Evolutionary conservation across 2,329 filamentous ascomycete species (phyloP), one percentile per base, ranked within the genome.

Genomic region (Verticillium klebahnii): DNA sequence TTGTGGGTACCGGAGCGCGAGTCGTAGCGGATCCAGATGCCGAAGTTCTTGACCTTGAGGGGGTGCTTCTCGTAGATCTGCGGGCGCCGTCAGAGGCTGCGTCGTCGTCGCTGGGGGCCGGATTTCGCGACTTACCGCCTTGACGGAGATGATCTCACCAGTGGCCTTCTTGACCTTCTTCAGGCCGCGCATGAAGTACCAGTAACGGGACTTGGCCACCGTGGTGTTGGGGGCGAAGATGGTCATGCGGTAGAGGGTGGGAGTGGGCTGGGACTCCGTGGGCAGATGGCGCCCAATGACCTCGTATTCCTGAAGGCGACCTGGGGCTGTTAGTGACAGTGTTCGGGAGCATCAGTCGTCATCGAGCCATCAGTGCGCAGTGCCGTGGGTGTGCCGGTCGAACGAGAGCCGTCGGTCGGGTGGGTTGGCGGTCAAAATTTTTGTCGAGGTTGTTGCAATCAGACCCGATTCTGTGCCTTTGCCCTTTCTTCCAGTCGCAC

Each of bases 151-250:
- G 78, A 99, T 97, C 90, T 99, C 95, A 82, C 95, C 95, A 78
- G 96, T 98, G 78, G 94, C 90, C 92, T 99, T 99, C 93, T 99
- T 99, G 86, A 99, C 93, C 90, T 99, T 99, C 80, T 92, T 90
- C 77, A 99, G 88, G 87, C 96, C 96, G 83, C 93, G 92, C 82
- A 99, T 85, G 89, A 99, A 99, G 89, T 99, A 99, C 96, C 96
- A 99, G 91, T 97, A 99, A 78, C 95, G 92, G 79, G 93, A 97
- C 90, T 99, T 99, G 80, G 96, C 95, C 76, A 99, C 93, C 72
- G 97, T 95, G 75, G 89, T 86, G 85, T 99, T 99, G 74, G 93
- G 92, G 72, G 95, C 95, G 82, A 99, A 99, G 82, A 99, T 97
- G 81, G 93, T 93, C 95, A 99, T 99, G 83, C 95, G 93, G 90